A percentile compares a stretch with the other conserved stretches of the same genome.
Conservation (phyloP, 2,329 filamentous ascomycete genomes). For the Cephalotrichum gorgonifer region DNA sequence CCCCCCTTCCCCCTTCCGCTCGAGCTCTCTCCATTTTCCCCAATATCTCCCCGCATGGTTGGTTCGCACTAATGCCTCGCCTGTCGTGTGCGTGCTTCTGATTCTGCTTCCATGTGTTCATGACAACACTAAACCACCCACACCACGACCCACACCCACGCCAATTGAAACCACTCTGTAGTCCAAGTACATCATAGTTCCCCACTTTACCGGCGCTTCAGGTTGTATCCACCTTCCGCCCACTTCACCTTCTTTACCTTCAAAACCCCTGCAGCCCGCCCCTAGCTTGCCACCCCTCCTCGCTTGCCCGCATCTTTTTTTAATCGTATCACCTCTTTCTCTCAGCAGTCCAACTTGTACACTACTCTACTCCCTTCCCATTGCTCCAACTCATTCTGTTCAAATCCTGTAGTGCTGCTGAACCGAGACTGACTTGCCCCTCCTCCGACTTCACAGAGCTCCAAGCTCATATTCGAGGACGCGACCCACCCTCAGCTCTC, state of each 20-base stretch:
- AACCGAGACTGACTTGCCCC: not conserved
- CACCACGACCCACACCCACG: too few species aligned
- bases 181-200: too few species aligned
- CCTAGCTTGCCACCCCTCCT: not conserved
- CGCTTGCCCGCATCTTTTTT: not conserved
- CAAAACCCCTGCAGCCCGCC: not conserved
- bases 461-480: slow-evolving; percentile 1
- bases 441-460: slow-evolving; percentile 8
- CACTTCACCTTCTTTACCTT: not conserved
- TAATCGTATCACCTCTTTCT: too few species aligned
- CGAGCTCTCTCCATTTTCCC: not conserved
- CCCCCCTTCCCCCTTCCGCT: too few species aligned
- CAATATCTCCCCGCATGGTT: not conserved
- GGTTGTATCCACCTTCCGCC: not conserved
- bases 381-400: too few species aligned
- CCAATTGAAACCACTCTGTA: too few species aligned
- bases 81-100: not conserved
- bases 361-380: too few species aligned
- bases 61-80: not conserved
- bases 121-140: too few species aligned
- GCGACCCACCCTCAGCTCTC: slow-evolving; percentile 5
- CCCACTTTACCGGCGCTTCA: not conserved
- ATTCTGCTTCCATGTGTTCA: not conserved
- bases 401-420: too few species aligned
- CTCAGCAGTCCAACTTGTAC: too few species aligned